Base-by-base conservation (phyloP, 805 yeast genomes). In the Candida insectalens region DNA sequence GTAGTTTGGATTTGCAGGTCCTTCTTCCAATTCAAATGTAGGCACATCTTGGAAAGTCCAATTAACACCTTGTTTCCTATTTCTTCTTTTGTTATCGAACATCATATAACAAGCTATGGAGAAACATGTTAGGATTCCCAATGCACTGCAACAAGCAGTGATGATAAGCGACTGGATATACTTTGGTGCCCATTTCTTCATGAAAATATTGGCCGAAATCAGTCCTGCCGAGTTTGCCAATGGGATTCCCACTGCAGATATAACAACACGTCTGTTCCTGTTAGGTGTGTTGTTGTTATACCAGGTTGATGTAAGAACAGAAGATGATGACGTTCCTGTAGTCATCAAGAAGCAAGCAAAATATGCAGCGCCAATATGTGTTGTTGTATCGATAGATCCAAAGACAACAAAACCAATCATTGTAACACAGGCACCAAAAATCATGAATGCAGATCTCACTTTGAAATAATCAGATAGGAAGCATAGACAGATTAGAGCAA, bases 181-280 rank as follows among this genome's bases (percentile, higher is more conserved):
- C 26, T 61, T 65, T n/a, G 78, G 78, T 10, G 74, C 65, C 46
- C 70, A 75, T 36, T 62, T 60, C 7, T 67, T 45, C 36, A 69
- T 54, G 50, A 71, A 72, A 28, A 71, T 64, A 41, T 63, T 70
- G 18, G 73, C 60, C 4, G 77, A 62, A 31, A 72, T 66, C 37
- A 72, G 63, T 36, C 77, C 77, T 28, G 75, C 76, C 26, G 71
- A 63, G 42, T 72, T 72, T 14, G 75, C 77, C 36, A 71, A 58
- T 3, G 76, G 75, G 41, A 71, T 65, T 29, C 71, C 72, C 14
- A 67, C 62, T 4, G 72, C 67, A 5, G 69, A 58, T 28, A 67
- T 50, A 15, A 65, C 67, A 8, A 63, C 70, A 36, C 73, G 59
- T 29, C 70, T 51, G 33, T 59, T 61, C 34, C 57, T 64, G 35